Percentiles rank a stretch among this genome's conserved stretches.
Evolutionary conservation across 495 filamentous ascomycete species (phyloP).

Genomic region (Talaromyces wortmannii): DNA sequence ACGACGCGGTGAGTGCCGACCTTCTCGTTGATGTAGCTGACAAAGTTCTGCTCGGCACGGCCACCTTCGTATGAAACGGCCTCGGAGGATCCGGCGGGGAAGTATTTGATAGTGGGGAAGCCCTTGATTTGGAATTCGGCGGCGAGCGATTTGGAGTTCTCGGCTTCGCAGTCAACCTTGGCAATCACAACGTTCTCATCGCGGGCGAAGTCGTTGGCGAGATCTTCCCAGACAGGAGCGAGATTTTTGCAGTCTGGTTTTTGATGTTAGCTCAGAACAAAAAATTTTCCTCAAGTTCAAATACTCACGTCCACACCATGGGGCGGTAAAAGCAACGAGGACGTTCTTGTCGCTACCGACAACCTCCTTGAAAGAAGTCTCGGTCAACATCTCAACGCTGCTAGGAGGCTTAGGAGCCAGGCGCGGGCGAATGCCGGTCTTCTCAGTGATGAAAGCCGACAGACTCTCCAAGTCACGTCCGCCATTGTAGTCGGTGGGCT

Average conservation of each 20-base stretch:
- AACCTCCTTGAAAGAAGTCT: slow-evolving; percentile 65
- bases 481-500: slow-evolving; percentile 77
- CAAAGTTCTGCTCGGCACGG: slow-evolving; percentile 69
- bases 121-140: slow-evolving; percentile 70
- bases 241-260: slow-evolving; percentile 88
- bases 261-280: slow-evolving; percentile 13
- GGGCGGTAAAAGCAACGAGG: slow-evolving; percentile 91
- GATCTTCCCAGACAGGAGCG: slow-evolving; percentile 82
- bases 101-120: slow-evolving; percentile 98
- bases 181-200: slow-evolving; percentile 78
- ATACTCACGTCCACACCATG: slow-evolving; percentile 92
- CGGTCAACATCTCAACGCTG: slow-evolving; percentile 72
- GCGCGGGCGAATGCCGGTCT: slow-evolving; percentile 78
- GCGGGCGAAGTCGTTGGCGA: slow-evolving; percentile 74
- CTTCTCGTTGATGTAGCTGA: slow-evolving; percentile 82
- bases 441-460: slow-evolving; percentile 72
- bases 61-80: slow-evolving; percentile 67
- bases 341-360: slow-evolving; percentile 87
- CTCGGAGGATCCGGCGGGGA: slow-evolving; percentile 78
- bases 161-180: slow-evolving; percentile 90
- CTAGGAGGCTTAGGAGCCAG: slow-evolving; percentile 64
- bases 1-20: slow-evolving; percentile 78
- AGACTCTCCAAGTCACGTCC: slow-evolving; percentile 86
- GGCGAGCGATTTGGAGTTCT: slow-evolving; percentile 71
- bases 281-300: not conserved